A percentile compares a stretch with the other conserved stretches of the same genome.
Conservation (phyloP, 192 early-diverging fungal genomes). For the Fimicolochytrium jonesii region DNA sequence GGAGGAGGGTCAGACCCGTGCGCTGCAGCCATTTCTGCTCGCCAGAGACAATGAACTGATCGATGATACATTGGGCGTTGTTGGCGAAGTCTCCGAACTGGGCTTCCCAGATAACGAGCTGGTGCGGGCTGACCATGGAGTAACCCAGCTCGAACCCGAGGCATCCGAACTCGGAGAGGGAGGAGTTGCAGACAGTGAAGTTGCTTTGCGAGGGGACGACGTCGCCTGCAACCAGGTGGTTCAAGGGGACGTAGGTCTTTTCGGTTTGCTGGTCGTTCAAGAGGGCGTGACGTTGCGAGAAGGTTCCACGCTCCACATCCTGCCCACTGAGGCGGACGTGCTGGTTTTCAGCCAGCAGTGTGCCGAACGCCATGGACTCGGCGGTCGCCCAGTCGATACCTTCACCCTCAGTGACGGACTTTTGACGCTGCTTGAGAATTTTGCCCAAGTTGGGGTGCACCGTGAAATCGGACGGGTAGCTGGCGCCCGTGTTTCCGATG, state of each 20-base stretch:
- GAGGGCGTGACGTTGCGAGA: slow-evolving; percentile 97
- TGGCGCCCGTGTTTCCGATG: slow-evolving; percentile 77
- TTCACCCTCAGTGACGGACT: slow-evolving; percentile 69
- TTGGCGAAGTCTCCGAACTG: slow-evolving; percentile 99
- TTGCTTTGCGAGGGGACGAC: slow-evolving; percentile 59
- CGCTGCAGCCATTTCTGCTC: slow-evolving; percentile 99
- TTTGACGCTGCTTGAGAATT: slow-evolving; percentile 80
- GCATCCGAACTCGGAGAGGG: slow-evolving; percentile 90
- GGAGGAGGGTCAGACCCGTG: slow-evolving; percentile 86
- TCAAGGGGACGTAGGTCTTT: slow-evolving; percentile 74
- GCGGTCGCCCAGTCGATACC: slow-evolving; percentile 96
- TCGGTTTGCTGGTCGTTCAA: slow-evolving; percentile 94
- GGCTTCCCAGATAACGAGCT: slow-evolving; percentile 95
- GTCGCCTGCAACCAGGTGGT: slow-evolving; percentile 75
- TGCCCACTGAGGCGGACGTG: slow-evolving; percentile 90
- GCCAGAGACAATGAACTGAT: slow-evolving; percentile 93
- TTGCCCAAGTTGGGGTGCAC: slow-evolving; percentile 81
- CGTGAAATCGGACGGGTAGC: slow-evolving; percentile 78
- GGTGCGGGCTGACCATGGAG: slow-evolving; percentile 89
- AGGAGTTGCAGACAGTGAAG: slow-evolving; percentile 93
- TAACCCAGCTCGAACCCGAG: slow-evolving; percentile 98
- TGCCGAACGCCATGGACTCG: slow-evolving; percentile 89
- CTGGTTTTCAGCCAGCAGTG: slow-evolving; percentile 85
- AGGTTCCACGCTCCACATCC: slow-evolving; percentile 98
- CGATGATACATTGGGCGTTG: slow-evolving; percentile 95